A percentile compares a stretch with the other conserved stretches of the same genome.
phyloP scores from a whole-genome alignment of 179 eudicot species.

The Drosera spatulata region DNA sequence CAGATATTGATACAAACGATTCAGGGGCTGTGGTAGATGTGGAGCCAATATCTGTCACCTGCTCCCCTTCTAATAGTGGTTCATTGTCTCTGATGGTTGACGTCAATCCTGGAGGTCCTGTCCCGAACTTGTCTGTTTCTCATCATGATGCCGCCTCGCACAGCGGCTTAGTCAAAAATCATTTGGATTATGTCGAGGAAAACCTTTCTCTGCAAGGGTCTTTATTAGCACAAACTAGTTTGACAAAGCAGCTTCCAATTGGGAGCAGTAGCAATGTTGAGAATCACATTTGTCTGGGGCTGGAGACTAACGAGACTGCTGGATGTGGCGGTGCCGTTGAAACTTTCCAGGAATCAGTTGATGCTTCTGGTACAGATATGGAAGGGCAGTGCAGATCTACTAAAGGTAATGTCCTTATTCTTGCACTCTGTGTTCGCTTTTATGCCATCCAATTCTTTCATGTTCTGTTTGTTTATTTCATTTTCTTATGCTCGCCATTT shows the following conservation, averaged over 20 bases:
- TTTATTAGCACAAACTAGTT: constrained; percentile 9
- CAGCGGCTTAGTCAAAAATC: constrained; percentile 8
- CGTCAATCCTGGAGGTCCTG: constrained; percentile 15
- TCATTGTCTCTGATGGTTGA: constrained; percentile 5
- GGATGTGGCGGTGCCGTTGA: constrained; percentile 17
- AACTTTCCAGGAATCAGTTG: constrained; percentile 12
- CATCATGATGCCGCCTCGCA: neutral
- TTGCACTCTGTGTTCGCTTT: neutral
- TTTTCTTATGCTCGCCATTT: too few relatives aligned
- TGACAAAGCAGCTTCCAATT: constrained; percentile 14
- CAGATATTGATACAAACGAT: constrained; percentile 1
- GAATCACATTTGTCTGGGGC: constrained; percentile 11
- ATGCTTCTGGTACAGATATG: constrained; percentile 12
- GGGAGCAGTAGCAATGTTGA: constrained; percentile 11
- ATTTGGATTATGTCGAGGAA: constrained; percentile 11
- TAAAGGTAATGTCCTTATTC: constrained; percentile 19
- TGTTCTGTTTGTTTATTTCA: neutral
- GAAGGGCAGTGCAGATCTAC: constrained; percentile 10
- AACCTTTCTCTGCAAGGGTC: constrained; percentile 10
- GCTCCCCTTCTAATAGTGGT: constrained; percentile 11
- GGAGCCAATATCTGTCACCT: constrained; percentile 10
- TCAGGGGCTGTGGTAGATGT: constrained; percentile 13
- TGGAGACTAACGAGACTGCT: constrained; percentile 14
- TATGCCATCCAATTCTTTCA: neutral
- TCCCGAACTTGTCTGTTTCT: constrained; percentile 10